phyloP scores from a whole-genome alignment of 1,139 yeast species.

The Diutina pseudorugosa region DNA sequence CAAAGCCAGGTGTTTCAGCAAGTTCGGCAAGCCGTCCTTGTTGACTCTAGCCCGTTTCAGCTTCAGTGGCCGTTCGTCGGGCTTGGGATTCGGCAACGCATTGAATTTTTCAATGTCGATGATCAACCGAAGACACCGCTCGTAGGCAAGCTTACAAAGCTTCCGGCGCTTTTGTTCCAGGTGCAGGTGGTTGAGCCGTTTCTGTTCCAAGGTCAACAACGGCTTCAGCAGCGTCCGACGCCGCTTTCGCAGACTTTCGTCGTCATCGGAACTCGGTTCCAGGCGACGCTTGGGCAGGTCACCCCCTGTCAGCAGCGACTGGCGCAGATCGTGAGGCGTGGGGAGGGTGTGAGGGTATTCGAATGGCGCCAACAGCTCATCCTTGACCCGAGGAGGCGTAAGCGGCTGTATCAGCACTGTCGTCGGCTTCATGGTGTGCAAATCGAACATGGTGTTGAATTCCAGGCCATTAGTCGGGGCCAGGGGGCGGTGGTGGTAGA shows the following conservation, averaged over 20 bases:
- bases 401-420: background rate
- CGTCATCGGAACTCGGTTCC: conserved; percentile 6
- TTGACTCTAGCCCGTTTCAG: conserved; percentile 30
- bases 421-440: conserved; percentile 20
- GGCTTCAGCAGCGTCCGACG: conserved; percentile 29
- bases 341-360: conserved; percentile 10
- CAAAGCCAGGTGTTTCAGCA: conserved; percentile 35
- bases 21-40: conserved; percentile 36
- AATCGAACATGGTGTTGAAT: conserved; percentile 12
- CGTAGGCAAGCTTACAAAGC: conserved; percentile 54
- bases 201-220: conserved; percentile 51
- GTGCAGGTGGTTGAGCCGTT: conserved; percentile 57
- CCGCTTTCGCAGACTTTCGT: conserved; percentile 14
- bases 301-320: conserved; percentile 8
- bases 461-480: conserved; percentile 8
- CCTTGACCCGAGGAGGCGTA: conserved; percentile 5
- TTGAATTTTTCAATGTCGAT: conserved; percentile 31
- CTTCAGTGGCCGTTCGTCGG: conserved; percentile 10
- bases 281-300: background rate
- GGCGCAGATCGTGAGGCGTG: conserved; percentile 23
- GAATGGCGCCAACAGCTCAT: background rate
- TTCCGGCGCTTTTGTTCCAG: conserved; percentile 71
- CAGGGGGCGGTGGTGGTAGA: conserved; percentile 13
- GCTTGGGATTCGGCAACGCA: conserved; percentile 8
- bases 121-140: conserved; percentile 31